A percentile compares a stretch with the other conserved stretches of the same genome.
phyloP scores from a whole-genome alignment of 768 basidiomycete genomes.

The Stropharia rugosoannulata region DNA sequence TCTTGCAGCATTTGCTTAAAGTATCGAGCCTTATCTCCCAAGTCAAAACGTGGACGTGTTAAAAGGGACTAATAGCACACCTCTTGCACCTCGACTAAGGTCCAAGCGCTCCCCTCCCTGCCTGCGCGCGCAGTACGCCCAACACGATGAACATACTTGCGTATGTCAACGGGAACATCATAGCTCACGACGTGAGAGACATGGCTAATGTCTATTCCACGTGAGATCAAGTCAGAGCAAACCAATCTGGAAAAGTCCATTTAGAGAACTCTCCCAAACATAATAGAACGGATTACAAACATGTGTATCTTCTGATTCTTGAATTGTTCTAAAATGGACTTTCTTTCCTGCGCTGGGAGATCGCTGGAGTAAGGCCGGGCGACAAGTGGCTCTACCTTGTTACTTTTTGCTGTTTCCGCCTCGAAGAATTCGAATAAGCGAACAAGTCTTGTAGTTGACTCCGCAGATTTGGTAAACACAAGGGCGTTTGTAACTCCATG shows the following conservation, averaged over 20 bases:
- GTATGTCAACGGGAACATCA: slow-evolving; percentile 95
- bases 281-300: slow-evolving; percentile 41
- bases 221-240: slow-evolving; percentile 80
- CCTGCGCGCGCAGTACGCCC: slow-evolving; percentile 96
- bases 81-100: slow-evolving; percentile 93
- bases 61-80: slow-evolving; percentile 30
- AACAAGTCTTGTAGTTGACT: slow-evolving; percentile 83
- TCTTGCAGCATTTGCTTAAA: slow-evolving; percentile 83
- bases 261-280: neutral
- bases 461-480: slow-evolving; percentile 96
- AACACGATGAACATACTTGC: slow-evolving; percentile 97
- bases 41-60: neutral
- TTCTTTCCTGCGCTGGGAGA: slow-evolving; percentile 70
- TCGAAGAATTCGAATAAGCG: slow-evolving; percentile 83
- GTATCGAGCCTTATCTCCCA: slow-evolving; percentile 62
- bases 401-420: slow-evolving; percentile 30
- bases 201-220: slow-evolving; percentile 83
- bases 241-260: slow-evolving; percentile 57
- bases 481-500: slow-evolving; percentile 66
- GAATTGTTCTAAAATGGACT: slow-evolving; percentile 76
- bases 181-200: slow-evolving; percentile 95
- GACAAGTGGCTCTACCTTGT: slow-evolving; percentile 31
- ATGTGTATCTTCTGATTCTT: slow-evolving; percentile 78
- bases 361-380: slow-evolving; percentile 88
- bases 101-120: slow-evolving; percentile 87